These are phyloP conservation scores for Stramenopiles sp. DNA, from an alignment of 352 stramenopile genomes.

Conservation along the genomic window DNA sequence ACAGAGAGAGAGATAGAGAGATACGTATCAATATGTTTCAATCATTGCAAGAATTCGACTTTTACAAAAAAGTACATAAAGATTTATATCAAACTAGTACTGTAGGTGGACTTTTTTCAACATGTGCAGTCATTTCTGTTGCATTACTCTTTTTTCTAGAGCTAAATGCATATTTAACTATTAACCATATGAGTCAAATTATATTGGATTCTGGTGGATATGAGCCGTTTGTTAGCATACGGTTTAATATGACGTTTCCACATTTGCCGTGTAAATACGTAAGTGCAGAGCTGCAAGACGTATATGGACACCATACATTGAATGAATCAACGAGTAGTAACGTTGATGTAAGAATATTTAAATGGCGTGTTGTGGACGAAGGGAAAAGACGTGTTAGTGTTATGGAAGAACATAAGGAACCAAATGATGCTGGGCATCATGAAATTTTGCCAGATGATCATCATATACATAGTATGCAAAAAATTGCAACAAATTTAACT, in stretches of 20 bases:
- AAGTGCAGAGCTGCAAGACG: constrained; percentile 83
- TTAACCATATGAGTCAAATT: constrained; percentile 34
- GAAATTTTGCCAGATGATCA: constrained; percentile 28
- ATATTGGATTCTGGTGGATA: constrained; percentile 47
- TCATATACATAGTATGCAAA: constrained; percentile 33
- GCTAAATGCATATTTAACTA: not conserved
- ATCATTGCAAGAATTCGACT: not conserved
- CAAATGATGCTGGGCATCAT: constrained; percentile 27
- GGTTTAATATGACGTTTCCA: constrained; percentile 96
- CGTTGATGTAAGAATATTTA: constrained; percentile 86
- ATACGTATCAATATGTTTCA: too few relatives aligned
- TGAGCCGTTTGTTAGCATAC: constrained; percentile 68
- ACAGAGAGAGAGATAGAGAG: too few relatives aligned
- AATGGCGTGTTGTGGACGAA: constrained; percentile 46
- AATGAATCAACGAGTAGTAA: constrained; percentile 97
- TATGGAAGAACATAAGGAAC: constrained; percentile 51
- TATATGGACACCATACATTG: constrained; percentile 17
- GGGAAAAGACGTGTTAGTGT: constrained; percentile 34
- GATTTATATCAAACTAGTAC: not conserved
- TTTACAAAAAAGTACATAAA: constrained; percentile 1
- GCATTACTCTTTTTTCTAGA: not conserved
- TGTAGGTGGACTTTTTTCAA: not conserved
- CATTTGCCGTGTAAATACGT: constrained; percentile 91
- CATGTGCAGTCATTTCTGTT: not conserved
- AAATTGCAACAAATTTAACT: constrained; percentile 46